phyloP scores from a whole-genome alignment of 805 yeast species.

The Pichia membranifaciens region DNA sequence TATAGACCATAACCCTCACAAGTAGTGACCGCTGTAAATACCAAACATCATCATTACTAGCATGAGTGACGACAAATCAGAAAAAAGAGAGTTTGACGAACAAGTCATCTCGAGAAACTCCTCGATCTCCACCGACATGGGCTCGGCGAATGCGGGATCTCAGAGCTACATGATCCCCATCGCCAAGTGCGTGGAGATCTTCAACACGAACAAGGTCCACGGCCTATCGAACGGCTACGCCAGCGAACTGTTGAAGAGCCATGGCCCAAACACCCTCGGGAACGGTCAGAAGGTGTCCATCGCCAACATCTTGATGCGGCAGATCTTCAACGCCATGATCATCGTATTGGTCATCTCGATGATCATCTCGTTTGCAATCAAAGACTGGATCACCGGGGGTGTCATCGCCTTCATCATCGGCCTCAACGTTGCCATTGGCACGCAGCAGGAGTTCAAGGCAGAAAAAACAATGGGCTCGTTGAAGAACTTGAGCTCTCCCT shows the following conservation, averaged over 20 bases:
- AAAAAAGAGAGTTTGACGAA: slow-evolving; percentile 10
- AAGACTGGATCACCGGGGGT: slow-evolving; percentile 80
- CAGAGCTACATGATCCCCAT: slow-evolving; percentile 21
- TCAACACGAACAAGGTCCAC: slow-evolving; percentile 34
- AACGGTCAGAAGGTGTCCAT: slow-evolving; percentile 52
- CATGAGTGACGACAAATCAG: slow-evolving; percentile 8
- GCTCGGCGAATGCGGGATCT: slow-evolving; percentile 10
- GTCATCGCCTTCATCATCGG: slow-evolving; percentile 64
- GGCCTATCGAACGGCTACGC: slow-evolving; percentile 44
- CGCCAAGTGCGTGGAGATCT: slow-evolving; percentile 17
- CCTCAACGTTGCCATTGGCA: slow-evolving; percentile 62
- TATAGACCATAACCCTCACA: no score
- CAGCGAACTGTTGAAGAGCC: slow-evolving; percentile 21
- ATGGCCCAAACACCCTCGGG: slow-evolving; percentile 60
- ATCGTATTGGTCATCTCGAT: slow-evolving; percentile 63
- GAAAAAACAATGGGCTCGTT: slow-evolving; percentile 76
- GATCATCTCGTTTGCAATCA: slow-evolving; percentile 65
- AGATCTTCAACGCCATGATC: slow-evolving; percentile 73
- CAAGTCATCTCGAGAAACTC: slow-evolving; percentile 10
- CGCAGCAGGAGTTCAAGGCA: slow-evolving; percentile 65
- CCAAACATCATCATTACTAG: background rate
- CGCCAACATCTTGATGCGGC: slow-evolving; percentile 53
- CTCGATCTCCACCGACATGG: background rate
- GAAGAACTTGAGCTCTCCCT: slow-evolving; percentile 60
- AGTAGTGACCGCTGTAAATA: no score